Evolutionary conservation across 2,329 filamentous ascomycete genomes (phyloP), one percentile per base, ranked within the genome.

Genomic region (Neofusicoccum ribis): DNA sequence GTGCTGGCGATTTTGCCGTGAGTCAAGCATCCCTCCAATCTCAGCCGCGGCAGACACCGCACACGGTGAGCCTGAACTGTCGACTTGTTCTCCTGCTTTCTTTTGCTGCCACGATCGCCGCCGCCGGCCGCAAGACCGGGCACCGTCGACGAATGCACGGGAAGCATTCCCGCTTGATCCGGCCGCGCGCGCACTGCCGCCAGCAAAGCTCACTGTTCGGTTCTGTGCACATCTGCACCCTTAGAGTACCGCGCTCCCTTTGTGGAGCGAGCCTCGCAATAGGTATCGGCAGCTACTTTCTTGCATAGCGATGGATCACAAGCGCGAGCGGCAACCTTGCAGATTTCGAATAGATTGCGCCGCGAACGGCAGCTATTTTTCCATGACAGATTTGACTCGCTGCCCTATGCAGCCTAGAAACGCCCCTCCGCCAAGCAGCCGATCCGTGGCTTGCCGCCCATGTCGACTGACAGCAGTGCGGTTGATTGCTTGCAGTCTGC

Each of bases 21-120:
- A 60, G 11, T 47, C 56, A 60, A 12, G 5, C 37, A n/a, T 60
- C 56, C 54, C 54, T 60, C 37, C 27, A 60, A 60, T 60, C 56
- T 60, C 43, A 31, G 37, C 3, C 43, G 34, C 43, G 56, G 43
- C 56, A 36, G 37, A 8, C 47, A 60, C 7, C 15, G 27, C 6
- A 7, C 1, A 31, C 54, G 15, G 41, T 11, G 41, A 44, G 15
- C 37, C 52, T 43, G 37, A 41, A 34, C 9, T 37, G 17, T 41
- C 15, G 31, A 37, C 43, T 20, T 14, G n/a, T 37, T 36, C 31
- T 60, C 43, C 12, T n/a, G n/a, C 37, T 58, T 37, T 15, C 37
- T 39, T n/a, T 27, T 15, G 36, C 7, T 31, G 37, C 41, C 46
- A 36, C 46, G 20, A 39, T 39, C 50, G 50, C 39, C 54, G n/a